Evolutionary conservation across 176 grass and related monocot genomes (phyloP).

Genomic region (Phyllostachys edulis): DNA sequence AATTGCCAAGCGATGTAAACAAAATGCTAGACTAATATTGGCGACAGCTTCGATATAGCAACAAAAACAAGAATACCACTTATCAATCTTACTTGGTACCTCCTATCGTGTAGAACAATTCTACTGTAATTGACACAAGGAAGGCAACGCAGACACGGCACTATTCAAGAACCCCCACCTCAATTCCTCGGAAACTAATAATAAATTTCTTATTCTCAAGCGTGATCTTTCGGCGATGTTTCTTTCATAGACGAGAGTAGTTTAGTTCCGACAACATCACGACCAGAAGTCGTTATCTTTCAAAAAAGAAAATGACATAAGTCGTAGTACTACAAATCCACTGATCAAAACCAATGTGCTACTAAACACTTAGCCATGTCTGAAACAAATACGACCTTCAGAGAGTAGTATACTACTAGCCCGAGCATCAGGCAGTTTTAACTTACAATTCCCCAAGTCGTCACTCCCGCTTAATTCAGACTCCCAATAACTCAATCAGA

Average conservation of each 20-base stretch:
- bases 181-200: background rate
- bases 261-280: background rate
- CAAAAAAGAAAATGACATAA: background rate
- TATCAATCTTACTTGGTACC: background rate
- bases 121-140: background rate
- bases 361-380: background rate
- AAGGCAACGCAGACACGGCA: background rate
- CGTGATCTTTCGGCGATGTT: background rate
- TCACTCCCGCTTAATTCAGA: background rate
- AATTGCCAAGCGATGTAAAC: background rate
- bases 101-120: background rate
- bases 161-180: background rate
- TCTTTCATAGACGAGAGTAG: background rate
- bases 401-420: background rate
- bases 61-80: background rate
- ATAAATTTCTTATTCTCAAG: background rate
- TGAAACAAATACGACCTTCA: conserved; percentile 2
- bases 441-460: background rate
- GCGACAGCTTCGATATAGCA: background rate
- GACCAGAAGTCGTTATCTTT: background rate
- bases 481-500: background rate
- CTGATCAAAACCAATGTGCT: background rate
- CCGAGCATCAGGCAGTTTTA: background rate
- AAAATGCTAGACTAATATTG: background rate
- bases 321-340: background rate